A percentile compares a stretch with the other conserved stretches of the same genome.
These are phyloP conservation scores for Gentiana macrophylla DNA, from an alignment of 257 asterid species.

Conservation along the genomic window DNA sequence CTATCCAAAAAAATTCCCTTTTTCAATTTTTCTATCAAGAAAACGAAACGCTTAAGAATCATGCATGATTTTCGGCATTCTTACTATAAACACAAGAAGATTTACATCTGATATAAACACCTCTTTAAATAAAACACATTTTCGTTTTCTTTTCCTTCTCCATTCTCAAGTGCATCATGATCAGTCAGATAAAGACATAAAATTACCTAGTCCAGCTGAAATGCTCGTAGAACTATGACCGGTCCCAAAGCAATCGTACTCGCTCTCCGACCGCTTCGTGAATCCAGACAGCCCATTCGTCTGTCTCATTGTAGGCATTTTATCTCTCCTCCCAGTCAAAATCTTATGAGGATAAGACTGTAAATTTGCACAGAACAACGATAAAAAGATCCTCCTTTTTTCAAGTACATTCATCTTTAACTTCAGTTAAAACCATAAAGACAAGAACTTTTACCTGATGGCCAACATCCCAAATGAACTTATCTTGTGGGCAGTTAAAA, in stretches of 20 bases:
- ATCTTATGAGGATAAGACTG: slow-evolving; percentile 97
- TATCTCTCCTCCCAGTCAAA: slow-evolving; percentile 78
- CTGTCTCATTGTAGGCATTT: slow-evolving; percentile 81
- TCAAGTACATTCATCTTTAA: background rate
- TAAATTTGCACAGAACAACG: slow-evolving; percentile 9
- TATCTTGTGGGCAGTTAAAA: slow-evolving; percentile 85
- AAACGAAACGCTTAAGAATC: no score
- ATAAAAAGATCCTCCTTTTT: background rate
- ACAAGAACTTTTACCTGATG: slow-evolving; percentile 55
- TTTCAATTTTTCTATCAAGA: no score
- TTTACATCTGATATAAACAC: no score
- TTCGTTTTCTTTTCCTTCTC: no score
- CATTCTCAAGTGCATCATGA: no score
- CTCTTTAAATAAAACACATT: no score
- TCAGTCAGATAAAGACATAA: background rate
- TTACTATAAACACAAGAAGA: no score
- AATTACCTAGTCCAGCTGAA: slow-evolving; percentile 84
- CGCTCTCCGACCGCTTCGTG: slow-evolving; percentile 92
- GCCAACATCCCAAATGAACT: slow-evolving; percentile 96
- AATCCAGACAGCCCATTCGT: slow-evolving; percentile 82
- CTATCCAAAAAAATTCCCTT: no score
- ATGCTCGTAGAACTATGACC: slow-evolving; percentile 97
- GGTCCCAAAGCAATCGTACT: slow-evolving; percentile 85
- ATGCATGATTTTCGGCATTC: no score
- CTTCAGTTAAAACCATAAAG: slow-evolving; percentile 3